Evolutionary conservation across 345 rosid genomes (phyloP).

Genomic region (Barbarea vulgaris): DNA sequence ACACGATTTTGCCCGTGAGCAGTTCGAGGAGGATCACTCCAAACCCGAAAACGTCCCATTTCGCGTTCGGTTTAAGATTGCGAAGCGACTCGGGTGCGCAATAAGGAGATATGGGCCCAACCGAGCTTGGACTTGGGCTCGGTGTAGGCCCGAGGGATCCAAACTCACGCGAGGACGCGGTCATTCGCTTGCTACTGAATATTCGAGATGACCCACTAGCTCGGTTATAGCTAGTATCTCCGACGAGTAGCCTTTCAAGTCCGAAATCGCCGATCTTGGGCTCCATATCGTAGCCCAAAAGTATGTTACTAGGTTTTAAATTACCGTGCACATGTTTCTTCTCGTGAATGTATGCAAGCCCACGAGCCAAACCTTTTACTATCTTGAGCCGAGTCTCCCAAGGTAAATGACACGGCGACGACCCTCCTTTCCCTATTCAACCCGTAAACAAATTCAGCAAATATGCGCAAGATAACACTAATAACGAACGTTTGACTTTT

Average conservation of each 20-base stretch:
- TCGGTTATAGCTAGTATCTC: constrained; percentile 67
- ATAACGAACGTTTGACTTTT: constrained; percentile 48
- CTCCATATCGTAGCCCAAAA: constrained; percentile 68
- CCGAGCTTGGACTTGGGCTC: constrained; percentile 52
- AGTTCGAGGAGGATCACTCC: constrained; percentile 82
- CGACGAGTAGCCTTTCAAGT: constrained; percentile 66
- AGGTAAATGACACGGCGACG: constrained; percentile 77
- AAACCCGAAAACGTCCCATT: constrained; percentile 88
- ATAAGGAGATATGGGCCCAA: constrained; percentile 61
- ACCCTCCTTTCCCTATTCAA: constrained; percentile 71
- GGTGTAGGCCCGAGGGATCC: constrained; percentile 62
- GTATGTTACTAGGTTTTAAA: constrained; percentile 82
- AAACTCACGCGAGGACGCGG: constrained; percentile 53
- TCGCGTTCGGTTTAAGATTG: constrained; percentile 78
- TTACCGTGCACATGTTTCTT: constrained; percentile 90
- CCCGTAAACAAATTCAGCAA: constrained; percentile 3
- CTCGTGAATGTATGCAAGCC: constrained; percentile 79
- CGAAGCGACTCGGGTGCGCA: constrained; percentile 83
- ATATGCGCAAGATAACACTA: not conserved
- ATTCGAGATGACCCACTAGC: constrained; percentile 63
- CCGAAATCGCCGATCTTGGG: constrained; percentile 91
- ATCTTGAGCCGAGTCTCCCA: constrained; percentile 92
- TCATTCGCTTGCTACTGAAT: constrained; percentile 81
- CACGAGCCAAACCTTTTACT: constrained; percentile 83
- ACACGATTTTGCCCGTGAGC: constrained; percentile 65